Conservation (phyloP, 345 rosid species). For the Brassica nigra region DNA sequence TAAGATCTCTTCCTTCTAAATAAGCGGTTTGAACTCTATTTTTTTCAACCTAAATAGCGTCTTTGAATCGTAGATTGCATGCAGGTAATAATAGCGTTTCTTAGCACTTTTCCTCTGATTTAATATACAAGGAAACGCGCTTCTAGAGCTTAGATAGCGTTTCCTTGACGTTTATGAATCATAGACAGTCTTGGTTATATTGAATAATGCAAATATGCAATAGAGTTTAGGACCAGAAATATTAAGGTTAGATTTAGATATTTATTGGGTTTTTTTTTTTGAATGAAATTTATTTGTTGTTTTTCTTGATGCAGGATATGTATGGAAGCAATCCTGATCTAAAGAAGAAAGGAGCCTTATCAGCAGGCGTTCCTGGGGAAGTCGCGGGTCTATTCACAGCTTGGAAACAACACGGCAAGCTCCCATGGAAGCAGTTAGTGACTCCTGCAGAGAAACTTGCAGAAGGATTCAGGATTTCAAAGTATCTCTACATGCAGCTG, state of each 20-base stretch:
- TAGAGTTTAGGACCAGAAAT: neutral
- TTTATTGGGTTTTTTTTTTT: neutral
- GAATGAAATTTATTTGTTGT: neutral
- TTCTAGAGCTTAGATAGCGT: neutral
- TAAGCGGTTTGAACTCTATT: neutral
- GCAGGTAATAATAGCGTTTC: neutral
- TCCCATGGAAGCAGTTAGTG: constrained; percentile 58
- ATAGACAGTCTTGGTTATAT: neutral
- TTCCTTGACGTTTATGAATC: neutral
- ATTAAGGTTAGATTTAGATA: neutral
- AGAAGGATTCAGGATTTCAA: constrained; percentile 53
- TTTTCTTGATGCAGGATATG: constrained; percentile 51
- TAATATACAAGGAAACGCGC: neutral
- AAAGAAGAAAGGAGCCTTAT: constrained; percentile 53
- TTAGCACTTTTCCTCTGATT: neutral
- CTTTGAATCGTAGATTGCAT: neutral
- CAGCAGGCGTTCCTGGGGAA: constrained; percentile 65
- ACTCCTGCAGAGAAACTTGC: constrained; percentile 55
- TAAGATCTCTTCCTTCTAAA: neutral
- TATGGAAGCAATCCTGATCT: constrained; percentile 44
- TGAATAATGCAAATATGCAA: neutral
- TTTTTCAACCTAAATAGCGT: neutral
- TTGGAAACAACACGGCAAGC: constrained; percentile 58
- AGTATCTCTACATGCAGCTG: constrained; percentile 60
- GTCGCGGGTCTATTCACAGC: constrained; percentile 57